Evolutionary conservation across 2,329 filamentous ascomycete species (phyloP).

Genomic region (Microthyrium microscopicum): DNA sequence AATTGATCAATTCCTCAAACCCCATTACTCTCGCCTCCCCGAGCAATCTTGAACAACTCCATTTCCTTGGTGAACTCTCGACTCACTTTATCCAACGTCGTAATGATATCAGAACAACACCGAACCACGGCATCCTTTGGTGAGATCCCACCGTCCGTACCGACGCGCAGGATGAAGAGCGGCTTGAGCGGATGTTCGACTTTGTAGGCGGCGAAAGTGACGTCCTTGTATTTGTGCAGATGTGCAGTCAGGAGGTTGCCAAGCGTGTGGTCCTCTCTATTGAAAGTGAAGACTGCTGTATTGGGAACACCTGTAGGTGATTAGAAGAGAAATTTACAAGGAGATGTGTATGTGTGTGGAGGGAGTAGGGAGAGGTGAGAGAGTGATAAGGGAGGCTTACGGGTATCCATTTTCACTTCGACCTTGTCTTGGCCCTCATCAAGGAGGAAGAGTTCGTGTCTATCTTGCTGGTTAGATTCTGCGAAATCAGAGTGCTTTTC

Average conservation of each 20-base stretch:
- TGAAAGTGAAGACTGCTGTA: slow-evolving; percentile 85
- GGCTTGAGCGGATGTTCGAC: slow-evolving; percentile 30
- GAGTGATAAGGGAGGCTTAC: slow-evolving; percentile 34
- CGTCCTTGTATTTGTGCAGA: slow-evolving; percentile 67
- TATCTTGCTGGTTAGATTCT: slow-evolving; percentile 30
- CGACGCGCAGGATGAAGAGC: slow-evolving; percentile 58
- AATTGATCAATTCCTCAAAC: neutral
- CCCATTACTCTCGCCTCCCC: neutral
- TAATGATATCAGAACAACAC: slow-evolving; percentile 67
- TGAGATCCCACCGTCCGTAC: slow-evolving; percentile 75
- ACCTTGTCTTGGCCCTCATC: slow-evolving; percentile 85
- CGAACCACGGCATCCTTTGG: slow-evolving; percentile 78
- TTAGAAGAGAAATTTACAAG: neutral
- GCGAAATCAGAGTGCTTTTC: slow-evolving; percentile 6
- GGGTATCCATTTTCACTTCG: slow-evolving; percentile 71
- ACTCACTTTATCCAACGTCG: slow-evolving; percentile 61
- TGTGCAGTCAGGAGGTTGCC: slow-evolving; percentile 78
- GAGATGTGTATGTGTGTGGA: neutral
- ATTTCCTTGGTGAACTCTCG: slow-evolving; percentile 87
- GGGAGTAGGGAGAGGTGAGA: neutral
- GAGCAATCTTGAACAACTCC: slow-evolving; percentile 68
- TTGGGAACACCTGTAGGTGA: slow-evolving; percentile 60
- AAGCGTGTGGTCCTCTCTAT: slow-evolving; percentile 93
- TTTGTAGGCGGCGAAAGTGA: slow-evolving; percentile 87
- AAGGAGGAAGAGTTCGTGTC: slow-evolving; percentile 88